Conservation (phyloP, 2,329 filamentous ascomycete species). For the Elsinoe fawcettii region DNA sequence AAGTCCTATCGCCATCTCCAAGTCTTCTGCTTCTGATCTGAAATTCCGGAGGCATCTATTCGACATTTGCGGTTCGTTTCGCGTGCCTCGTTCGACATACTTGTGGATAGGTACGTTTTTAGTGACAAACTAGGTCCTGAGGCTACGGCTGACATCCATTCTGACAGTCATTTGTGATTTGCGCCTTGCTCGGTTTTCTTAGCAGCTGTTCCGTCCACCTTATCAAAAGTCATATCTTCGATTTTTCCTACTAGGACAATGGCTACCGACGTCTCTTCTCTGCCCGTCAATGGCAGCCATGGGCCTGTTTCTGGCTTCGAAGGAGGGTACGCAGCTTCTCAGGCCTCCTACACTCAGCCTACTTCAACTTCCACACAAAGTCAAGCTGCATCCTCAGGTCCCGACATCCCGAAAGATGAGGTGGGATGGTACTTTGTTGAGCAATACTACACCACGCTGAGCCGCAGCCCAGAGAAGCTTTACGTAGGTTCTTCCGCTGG, state of each 20-base stretch:
- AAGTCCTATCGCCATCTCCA: not conserved
- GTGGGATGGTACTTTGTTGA: conserved; percentile 99
- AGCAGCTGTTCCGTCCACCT: not conserved
- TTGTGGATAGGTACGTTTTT: not conserved
- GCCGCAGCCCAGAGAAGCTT: conserved; percentile 87
- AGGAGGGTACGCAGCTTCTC: conserved; percentile 27
- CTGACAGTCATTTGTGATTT: not conserved
- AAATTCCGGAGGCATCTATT: conserved; percentile 2
- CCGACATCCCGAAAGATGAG: conserved; percentile 69
- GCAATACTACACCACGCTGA: conserved; percentile 97
- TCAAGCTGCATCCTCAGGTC: conserved; percentile 19
- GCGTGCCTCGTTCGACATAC: not conserved
- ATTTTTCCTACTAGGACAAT: conserved; percentile 21
- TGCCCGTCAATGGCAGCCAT: conserved; percentile 44
- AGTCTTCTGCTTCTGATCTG: not conserved
- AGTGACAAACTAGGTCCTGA: too few relatives aligned
- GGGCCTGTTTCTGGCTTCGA: conserved; percentile 36
- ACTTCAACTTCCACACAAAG: conserved; percentile 20
- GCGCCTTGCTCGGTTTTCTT: not conserved
- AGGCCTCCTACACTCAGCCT: conserved; percentile 21
- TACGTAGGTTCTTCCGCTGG: conserved; percentile 45
- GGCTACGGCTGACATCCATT: not conserved
- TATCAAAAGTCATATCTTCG: not conserved
- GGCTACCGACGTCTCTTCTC: conserved; percentile 33
- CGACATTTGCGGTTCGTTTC: not conserved